These are phyloP conservation scores for Omphalotus olearius DNA, from an alignment of 1,284 basidiomycete genomes.

Conservation along the genomic window DNA sequence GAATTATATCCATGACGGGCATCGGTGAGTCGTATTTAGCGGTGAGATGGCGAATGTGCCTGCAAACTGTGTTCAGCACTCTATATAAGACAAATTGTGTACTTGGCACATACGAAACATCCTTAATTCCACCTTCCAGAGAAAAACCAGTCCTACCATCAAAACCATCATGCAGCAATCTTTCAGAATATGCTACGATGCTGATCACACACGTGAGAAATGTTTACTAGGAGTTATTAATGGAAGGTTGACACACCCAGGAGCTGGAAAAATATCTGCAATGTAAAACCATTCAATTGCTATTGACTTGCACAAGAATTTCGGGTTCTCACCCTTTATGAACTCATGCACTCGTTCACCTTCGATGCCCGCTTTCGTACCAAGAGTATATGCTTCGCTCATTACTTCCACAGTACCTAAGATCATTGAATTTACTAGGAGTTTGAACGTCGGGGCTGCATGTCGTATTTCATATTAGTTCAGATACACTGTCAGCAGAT, in stretches of 20 bases:
- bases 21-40: constrained; percentile 72
- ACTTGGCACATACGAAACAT: constrained; percentile 42
- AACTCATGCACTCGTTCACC: constrained; percentile 53
- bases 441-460: constrained; percentile 75
- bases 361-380: constrained; percentile 81
- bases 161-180: constrained; percentile 71
- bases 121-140: constrained; percentile 88
- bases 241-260: constrained; percentile 35
- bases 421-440: constrained; percentile 73
- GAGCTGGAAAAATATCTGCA: constrained; percentile 57
- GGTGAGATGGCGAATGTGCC: constrained; percentile 49
- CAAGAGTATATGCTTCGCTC: constrained; percentile 78
- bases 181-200: constrained; percentile 57
- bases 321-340: constrained; percentile 45
- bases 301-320: constrained; percentile 6
- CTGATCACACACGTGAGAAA: constrained; percentile 24
- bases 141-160: constrained; percentile 79
- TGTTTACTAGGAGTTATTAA: constrained; percentile 3
- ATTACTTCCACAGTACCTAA: constrained; percentile 74
- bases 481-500: neutral
- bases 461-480: neutral
- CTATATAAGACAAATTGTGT: neutral
- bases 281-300: constrained; percentile 13
- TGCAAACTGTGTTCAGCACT: neutral
- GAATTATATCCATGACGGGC: constrained; percentile 75